Evolutionary conservation across 2,329 filamentous ascomycete species (phyloP), one percentile per base, ranked within the genome.

Genomic region (Mollisia scopiformis): DNA sequence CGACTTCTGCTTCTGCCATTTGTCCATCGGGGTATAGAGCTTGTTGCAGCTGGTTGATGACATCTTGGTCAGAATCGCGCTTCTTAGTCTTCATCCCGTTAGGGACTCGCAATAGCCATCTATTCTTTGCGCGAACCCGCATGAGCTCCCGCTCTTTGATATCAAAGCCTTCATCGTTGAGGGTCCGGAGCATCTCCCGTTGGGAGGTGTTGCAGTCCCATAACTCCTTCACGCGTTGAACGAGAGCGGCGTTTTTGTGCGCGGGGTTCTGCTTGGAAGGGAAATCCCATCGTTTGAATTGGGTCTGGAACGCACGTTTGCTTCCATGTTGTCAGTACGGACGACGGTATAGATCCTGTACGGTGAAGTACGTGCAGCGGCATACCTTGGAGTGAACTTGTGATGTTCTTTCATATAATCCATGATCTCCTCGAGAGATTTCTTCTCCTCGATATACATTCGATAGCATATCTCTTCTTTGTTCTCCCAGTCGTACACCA

Each of bases 281-380:
- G 68, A 95, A 94, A 7, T 86, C 84, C 92, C 92, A 95, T 73
- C 86, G 82, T 71, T 87, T 89, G 75, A 93, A 91, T 68, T 92
- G 89, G 3, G 82, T 86, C 74, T 92, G 90, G 63, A 89, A 92
- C 46, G 88, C 88, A 62, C 90, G 87, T 78, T 91, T 92, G 74
- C 90, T 91, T 75, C 57, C 25, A 47, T 31, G 54, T 39, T 31
- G 46, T 43, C 47, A 33, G 51, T 54, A 67, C 65, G 63, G 64
- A 65, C 46, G 61, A 60, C 54, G 58, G 66, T 62, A 57, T 62
- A 66, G 61, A 66, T 65, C 49, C 57, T 57, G 58, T 35, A 31
- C 31, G 47, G 33, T 55, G 62, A 59, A 63, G 62, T 64, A 64
- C 57, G 62, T 66, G 53, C 50, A 57, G 55, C 55, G 58, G 51